phyloP scores from a whole-genome alignment of 2,329 filamentous ascomycete genomes.

The Cytospora schulzeri region DNA sequence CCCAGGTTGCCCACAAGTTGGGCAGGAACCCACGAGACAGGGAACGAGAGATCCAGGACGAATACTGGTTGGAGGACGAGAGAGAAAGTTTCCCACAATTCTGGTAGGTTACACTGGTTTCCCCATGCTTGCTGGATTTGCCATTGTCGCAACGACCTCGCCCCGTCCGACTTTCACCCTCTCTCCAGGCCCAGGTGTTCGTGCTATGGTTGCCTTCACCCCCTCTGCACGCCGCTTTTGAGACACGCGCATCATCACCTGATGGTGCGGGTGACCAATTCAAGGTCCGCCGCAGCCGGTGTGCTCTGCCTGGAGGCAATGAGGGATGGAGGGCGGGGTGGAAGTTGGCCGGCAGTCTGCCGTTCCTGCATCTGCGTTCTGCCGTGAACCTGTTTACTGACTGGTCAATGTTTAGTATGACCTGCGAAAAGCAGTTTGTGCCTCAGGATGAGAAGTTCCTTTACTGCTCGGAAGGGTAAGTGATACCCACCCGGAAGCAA shows the following conservation, averaged over 20 bases:
- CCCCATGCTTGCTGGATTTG: slow-evolving; percentile 8
- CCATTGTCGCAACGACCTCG: slow-evolving; percentile 23
- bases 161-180: background rate
- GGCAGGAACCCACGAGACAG: slow-evolving; percentile 54
- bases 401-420: slow-evolving; percentile 53
- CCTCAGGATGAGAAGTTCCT: slow-evolving; percentile 58
- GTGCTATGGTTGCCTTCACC: slow-evolving; percentile 15
- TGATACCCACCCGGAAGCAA: slow-evolving; percentile 29
- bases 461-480: slow-evolving; percentile 67
- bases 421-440: slow-evolving; percentile 67
- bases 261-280: slow-evolving; percentile 33
- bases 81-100: slow-evolving; percentile 66
- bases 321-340: background rate
- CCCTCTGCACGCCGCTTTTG: slow-evolving; percentile 30
- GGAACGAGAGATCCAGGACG: slow-evolving; percentile 53
- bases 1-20: slow-evolving; percentile 47
- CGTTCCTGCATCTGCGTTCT: slow-evolving; percentile 38
- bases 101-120: slow-evolving; percentile 52
- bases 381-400: slow-evolving; percentile 33
- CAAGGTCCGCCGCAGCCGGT: background rate
- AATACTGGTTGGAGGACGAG: slow-evolving; percentile 53
- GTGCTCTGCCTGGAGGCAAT: slow-evolving; percentile 3
- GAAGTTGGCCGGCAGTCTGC: slow-evolving; percentile 11
- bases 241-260: slow-evolving; percentile 38
- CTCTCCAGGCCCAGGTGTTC: background rate